These are phyloP conservation scores for Endocarpon pusillum DNA, from an alignment of 495 filamentous ascomycete species.

Conservation along the genomic window DNA sequence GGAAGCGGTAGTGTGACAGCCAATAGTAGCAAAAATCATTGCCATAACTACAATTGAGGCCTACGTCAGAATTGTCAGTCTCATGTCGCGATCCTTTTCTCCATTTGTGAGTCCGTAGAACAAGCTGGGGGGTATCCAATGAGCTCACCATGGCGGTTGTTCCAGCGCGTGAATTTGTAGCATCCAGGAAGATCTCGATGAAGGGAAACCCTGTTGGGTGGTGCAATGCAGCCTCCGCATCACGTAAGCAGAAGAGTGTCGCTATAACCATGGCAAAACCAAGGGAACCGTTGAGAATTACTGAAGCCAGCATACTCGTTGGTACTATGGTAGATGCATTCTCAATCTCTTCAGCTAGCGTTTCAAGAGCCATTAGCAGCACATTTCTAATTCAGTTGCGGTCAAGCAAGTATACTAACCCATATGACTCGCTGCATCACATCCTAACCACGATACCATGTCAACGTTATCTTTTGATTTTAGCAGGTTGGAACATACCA, in stretches of 20 bases:
- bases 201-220: constrained; percentile 28
- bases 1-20: constrained; percentile 30
- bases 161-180: constrained; percentile 15
- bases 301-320: constrained; percentile 26
- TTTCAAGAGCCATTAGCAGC: too few species aligned
- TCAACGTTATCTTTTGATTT: too few species aligned
- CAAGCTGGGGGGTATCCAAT: constrained; percentile 22
- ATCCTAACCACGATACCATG: too few species aligned
- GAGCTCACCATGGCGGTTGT: constrained; percentile 16
- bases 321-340: constrained; percentile 29
- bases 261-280: constrained; percentile 34
- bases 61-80: constrained; percentile 10
- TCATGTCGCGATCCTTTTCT: too few species aligned
- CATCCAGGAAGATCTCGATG: constrained; percentile 22
- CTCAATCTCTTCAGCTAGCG: constrained; percentile 35
- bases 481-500: too few species aligned
- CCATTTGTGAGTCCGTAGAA: constrained; percentile 23
- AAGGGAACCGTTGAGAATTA: constrained; percentile 29
- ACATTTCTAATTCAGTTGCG: constrained; percentile 1
- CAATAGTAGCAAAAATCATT: constrained; percentile 16
- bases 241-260: constrained; percentile 29
- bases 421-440: too few species aligned
- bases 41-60: constrained; percentile 7
- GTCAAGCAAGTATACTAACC: constrained; percentile 5
- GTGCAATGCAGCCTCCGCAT: constrained; percentile 22